Base-by-base conservation (phyloP, 1,284 basidiomycete genomes). In the Mycosarcoma mackinlayi region DNA sequence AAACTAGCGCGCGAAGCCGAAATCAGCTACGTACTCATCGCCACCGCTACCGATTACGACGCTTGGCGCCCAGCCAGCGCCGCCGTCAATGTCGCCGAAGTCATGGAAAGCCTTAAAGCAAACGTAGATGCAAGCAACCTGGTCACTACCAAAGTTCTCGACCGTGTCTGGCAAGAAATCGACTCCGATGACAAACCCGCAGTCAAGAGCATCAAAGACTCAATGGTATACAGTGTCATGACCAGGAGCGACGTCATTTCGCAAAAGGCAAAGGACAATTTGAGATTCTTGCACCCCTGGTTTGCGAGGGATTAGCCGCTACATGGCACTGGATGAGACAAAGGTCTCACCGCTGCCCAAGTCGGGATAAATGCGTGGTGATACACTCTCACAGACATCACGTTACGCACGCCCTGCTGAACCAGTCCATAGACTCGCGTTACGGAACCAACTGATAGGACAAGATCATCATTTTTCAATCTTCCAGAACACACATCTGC, bases 1-100 rank as follows among this genome's bases (percentile, higher is more conserved):
- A 98, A 98, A 85, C 86, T 98, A 23, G 95, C 95, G 3, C 86
- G 94, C 24, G 95, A 98, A 84, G 93, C 93, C 2, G 95, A 98
- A 84, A 83, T 98, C 16, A 90, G 55, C 27, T 82, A 82, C 56
- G 75, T 76, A 33, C 72, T 81, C 7, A 78, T 82, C 35, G 80
- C 80, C 0, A 82, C 80, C 6, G 66, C 60, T 0, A 84, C 84
- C 35, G 84, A 84, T 58, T 84, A 84, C 71, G 84, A 85, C 67
- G 83, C 84, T 0, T 85, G 84, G 84, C 86, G 94, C 23, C 89
- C 89, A 16, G 86, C 90, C 31, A 87, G 89, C 52, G 90, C 88
- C 16, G 86, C 91, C 1, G 94, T 97, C 45, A 96, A 93, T 1
- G 90, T 93, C 0, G 89, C 91, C 6, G 91, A 93, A 73, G 93